Conservation (phyloP, 352 stramenopile species). For the Phytophthora constricta region DNA sequence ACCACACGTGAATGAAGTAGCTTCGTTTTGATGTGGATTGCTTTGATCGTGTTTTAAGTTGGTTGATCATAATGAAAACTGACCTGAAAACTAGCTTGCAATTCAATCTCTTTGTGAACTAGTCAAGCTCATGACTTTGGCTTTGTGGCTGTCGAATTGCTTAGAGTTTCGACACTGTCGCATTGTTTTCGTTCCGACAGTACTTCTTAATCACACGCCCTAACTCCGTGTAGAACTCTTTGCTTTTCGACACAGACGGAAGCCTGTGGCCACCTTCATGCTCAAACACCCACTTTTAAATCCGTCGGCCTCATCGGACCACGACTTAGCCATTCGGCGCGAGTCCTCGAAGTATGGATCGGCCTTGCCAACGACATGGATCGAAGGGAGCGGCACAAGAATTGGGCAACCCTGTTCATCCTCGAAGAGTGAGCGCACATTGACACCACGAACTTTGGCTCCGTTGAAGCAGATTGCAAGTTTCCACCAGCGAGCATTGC, state of each 20-base stretch:
- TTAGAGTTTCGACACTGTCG: constrained; percentile 14
- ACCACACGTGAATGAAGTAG: constrained; percentile 17
- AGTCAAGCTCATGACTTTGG: too few relatives aligned
- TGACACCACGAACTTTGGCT: constrained; percentile 36
- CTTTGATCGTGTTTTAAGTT: not conserved
- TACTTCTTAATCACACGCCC: constrained; percentile 30
- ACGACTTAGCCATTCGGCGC: constrained; percentile 43
- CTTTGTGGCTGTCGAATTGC: too few relatives aligned
- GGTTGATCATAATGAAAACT: too few relatives aligned
- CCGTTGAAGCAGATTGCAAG: constrained; percentile 47
- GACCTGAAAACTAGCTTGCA: too few relatives aligned
- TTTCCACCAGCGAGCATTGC: constrained; percentile 41
- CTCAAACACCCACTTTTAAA: constrained; percentile 42
- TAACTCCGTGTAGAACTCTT: constrained; percentile 33
- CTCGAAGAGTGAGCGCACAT: constrained; percentile 46
- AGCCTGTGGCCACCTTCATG: constrained; percentile 48
- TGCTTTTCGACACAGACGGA: constrained; percentile 35
- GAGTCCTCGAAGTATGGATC: constrained; percentile 59
- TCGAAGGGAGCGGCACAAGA: constrained; percentile 40
- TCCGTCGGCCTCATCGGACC: constrained; percentile 14
- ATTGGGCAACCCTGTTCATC: constrained; percentile 32
- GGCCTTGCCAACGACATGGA: constrained; percentile 63
- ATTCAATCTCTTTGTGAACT: not conserved
- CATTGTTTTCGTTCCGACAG: constrained; percentile 16
- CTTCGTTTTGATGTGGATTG: constrained; percentile 20